Evolutionary conservation across 2,329 filamentous ascomycete genomes (phyloP).

Genomic region (Alternaria consortialis): DNA sequence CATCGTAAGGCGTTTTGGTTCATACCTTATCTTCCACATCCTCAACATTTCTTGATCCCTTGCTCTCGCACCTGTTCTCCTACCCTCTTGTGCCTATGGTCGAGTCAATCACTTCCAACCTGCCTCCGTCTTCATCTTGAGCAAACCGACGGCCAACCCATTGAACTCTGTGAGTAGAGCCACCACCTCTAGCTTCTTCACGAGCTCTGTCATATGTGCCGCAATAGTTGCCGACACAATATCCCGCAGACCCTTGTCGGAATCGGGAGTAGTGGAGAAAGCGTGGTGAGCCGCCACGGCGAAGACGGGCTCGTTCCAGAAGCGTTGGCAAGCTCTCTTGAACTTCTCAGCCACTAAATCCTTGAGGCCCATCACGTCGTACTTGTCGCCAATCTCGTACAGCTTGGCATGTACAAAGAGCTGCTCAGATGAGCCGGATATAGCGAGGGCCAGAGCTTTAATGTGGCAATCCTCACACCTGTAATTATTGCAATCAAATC

Average conservation of each 20-base stretch:
- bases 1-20: not conserved
- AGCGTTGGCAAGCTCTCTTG: not conserved
- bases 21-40: not conserved
- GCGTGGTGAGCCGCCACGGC: not conserved
- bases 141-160: not conserved
- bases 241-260: not conserved
- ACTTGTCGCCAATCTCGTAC: conserved; percentile 10
- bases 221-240: fast-evolving
- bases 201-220: not conserved
- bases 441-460: too few species aligned
- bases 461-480: too few species aligned
- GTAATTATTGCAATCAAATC: too few species aligned
- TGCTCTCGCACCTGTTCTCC: not conserved
- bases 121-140: not conserved
- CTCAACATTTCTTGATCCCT: not conserved
- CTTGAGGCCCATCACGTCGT: not conserved
- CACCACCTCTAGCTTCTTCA: not conserved
- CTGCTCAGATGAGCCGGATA: not conserved
- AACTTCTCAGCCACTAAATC: not conserved
- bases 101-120: not conserved
- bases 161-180: not conserved
- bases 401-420: not conserved
- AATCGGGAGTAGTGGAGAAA: not conserved
- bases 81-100: not conserved
- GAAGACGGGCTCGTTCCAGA: not conserved